Evolutionary conservation across 768 basidiomycete species (phyloP).

Genomic region (Phanerochaete carnosa): DNA sequence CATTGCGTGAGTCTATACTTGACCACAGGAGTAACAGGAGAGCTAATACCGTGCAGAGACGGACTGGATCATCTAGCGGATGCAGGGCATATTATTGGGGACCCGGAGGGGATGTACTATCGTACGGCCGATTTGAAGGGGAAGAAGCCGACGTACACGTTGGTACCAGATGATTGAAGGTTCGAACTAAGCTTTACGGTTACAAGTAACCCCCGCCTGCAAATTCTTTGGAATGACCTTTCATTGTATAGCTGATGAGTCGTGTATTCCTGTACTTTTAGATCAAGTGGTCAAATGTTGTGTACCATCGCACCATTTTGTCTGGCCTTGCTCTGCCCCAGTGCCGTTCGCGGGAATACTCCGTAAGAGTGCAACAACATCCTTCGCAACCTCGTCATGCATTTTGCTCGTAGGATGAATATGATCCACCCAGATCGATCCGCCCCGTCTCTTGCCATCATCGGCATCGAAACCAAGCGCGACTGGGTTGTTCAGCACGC

Average conservation of each 20-base stretch:
- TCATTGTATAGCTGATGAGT: not conserved
- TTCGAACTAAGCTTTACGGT: no score
- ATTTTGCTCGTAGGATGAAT: slow-evolving; percentile 52
- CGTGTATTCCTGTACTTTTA: not conserved
- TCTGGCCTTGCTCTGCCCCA: not conserved
- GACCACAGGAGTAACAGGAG: not conserved
- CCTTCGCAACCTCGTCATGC: slow-evolving; percentile 44
- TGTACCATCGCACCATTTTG: not conserved
- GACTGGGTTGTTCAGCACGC: slow-evolving; percentile 44
- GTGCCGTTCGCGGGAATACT: not conserved
- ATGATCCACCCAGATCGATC: slow-evolving; percentile 48
- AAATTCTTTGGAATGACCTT: not conserved
- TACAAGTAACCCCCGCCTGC: no score
- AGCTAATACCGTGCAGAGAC: slow-evolving; percentile 8
- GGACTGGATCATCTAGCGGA: slow-evolving; percentile 21
- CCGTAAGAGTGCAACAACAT: slow-evolving; percentile 10
- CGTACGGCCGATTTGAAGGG: not conserved
- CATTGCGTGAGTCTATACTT: not conserved
- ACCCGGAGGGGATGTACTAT: not conserved
- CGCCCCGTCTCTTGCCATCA: slow-evolving; percentile 32
- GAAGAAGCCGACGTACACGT: not conserved
- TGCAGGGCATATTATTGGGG: slow-evolving; percentile 13
- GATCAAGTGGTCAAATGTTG: no score
- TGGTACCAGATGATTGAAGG: not conserved
- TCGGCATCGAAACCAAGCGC: slow-evolving; percentile 34